Conservation (phyloP, 768 basidiomycete genomes). For the Artomyces pyxidatus region DNA sequence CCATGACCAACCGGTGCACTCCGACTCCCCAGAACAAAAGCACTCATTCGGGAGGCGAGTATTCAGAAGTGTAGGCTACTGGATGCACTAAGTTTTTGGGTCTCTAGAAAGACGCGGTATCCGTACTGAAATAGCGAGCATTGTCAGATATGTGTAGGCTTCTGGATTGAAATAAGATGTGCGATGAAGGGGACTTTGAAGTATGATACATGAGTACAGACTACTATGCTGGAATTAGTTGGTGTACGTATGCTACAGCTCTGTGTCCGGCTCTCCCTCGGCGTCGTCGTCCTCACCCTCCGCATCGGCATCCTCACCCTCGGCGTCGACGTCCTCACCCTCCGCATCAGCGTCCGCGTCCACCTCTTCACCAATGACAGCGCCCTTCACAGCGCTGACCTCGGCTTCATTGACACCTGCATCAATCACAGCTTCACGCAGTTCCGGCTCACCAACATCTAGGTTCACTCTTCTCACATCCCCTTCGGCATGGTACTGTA, state of each 20-base stretch:
- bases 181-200: not conserved
- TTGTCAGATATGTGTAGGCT: not conserved
- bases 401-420: slow-evolving; percentile 14
- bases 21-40: no score
- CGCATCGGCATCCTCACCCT: slow-evolving; percentile 31
- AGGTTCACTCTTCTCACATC: no score
- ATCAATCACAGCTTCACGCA: slow-evolving; percentile 18
- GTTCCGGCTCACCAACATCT: no score
- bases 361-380: slow-evolving; percentile 34
- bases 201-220: slow-evolving; percentile 7
- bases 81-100: no score
- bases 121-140: no score
- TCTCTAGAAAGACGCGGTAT: no score
- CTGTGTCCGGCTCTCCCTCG: slow-evolving; percentile 25
- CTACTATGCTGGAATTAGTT: not conserved
- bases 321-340: slow-evolving; percentile 25
- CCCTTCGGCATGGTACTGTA: no score
- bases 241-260: slow-evolving; percentile 11
- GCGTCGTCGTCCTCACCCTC: slow-evolving; percentile 27
- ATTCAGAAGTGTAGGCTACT: no score
- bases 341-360: slow-evolving; percentile 34
- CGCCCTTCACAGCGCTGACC: slow-evolving; percentile 15
- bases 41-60: no score
- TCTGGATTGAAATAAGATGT: not conserved
- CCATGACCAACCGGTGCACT: no score